These are phyloP conservation scores for Oryza glaberrima DNA, from an alignment of 176 grass and related monocot genomes.

Conservation along the genomic window DNA sequence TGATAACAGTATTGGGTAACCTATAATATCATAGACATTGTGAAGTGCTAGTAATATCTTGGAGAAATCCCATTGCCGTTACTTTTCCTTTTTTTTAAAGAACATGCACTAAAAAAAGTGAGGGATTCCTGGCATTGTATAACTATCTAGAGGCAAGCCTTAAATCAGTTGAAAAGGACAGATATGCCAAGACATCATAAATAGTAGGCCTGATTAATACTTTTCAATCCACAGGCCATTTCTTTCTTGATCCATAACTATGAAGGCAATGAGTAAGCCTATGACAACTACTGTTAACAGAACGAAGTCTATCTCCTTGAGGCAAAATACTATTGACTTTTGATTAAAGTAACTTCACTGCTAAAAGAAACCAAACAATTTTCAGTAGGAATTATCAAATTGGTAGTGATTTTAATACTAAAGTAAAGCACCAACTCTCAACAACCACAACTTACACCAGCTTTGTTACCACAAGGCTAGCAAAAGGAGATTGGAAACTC, in stretches of 20 bases:
- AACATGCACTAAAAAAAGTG: not conserved
- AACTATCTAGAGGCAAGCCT: conserved; percentile 10
- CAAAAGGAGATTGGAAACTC: not conserved
- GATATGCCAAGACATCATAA: not conserved
- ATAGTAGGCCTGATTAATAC: not conserved
- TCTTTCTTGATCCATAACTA: conserved; percentile 26
- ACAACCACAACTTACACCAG: not conserved
- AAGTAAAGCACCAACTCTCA: not conserved
- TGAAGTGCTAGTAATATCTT: not conserved
- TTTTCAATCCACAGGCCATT: conserved; percentile 11
- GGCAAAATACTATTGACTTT: conserved; percentile 24
- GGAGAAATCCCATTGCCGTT: not conserved
- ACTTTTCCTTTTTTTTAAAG: not conserved
- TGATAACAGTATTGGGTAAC: not conserved
- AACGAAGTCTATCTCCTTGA: conserved; percentile 14
- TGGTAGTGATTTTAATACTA: not conserved
- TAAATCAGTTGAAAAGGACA: conserved; percentile 16
- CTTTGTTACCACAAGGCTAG: not conserved
- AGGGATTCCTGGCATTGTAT: not conserved
- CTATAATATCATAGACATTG: not conserved
- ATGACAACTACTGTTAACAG: conserved; percentile 25
- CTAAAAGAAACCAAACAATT: conserved; percentile 7
- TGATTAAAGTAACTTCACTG: conserved; percentile 17
- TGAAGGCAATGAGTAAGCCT: not conserved
- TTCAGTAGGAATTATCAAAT: not conserved